A percentile compares a stretch with the other conserved stretches of the same genome.
Evolutionary conservation across 768 basidiomycete species (phyloP).

Genomic region (Kwoniella sp.): DNA sequence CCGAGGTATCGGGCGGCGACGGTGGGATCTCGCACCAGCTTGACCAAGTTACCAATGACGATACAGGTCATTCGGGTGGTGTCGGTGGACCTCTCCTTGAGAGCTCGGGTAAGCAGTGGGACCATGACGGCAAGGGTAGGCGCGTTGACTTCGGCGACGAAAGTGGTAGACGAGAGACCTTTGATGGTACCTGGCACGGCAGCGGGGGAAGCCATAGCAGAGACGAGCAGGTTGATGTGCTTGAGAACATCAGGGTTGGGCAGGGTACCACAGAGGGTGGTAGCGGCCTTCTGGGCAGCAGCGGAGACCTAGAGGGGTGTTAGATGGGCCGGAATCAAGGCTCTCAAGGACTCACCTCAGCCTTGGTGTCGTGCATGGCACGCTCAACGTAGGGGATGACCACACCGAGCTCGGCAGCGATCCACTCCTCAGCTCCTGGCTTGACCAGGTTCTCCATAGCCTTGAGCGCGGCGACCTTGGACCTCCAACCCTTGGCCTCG

Average conservation of each 20-base stretch:
- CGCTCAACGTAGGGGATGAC: conserved; percentile 80
- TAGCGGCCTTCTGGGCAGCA: conserved; percentile 84
- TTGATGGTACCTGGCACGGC: conserved; percentile 90
- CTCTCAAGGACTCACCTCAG: conserved; percentile 61
- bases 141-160: conserved; percentile 92
- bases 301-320: conserved; percentile 62
- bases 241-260: conserved; percentile 88
- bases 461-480: conserved; percentile 88
- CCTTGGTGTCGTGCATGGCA: conserved; percentile 95
- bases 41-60: conserved; percentile 92
- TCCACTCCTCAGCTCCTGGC: conserved; percentile 56
- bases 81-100: conserved; percentile 94
- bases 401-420: conserved; percentile 75
- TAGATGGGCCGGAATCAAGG: neutral
- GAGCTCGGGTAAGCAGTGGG: conserved; percentile 79
- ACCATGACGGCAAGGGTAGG: conserved; percentile 96
- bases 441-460: conserved; percentile 70
- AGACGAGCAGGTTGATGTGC: conserved; percentile 82
- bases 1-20: conserved; percentile 86
- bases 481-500: conserved; percentile 77
- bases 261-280: conserved; percentile 78
- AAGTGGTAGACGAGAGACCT: conserved; percentile 87
- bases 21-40: conserved; percentile 85
- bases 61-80: conserved; percentile 90
- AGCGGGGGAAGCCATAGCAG: conserved; percentile 76